Conservation (phyloP, 176 grass and related monocot species). For the Oryza punctata region DNA sequence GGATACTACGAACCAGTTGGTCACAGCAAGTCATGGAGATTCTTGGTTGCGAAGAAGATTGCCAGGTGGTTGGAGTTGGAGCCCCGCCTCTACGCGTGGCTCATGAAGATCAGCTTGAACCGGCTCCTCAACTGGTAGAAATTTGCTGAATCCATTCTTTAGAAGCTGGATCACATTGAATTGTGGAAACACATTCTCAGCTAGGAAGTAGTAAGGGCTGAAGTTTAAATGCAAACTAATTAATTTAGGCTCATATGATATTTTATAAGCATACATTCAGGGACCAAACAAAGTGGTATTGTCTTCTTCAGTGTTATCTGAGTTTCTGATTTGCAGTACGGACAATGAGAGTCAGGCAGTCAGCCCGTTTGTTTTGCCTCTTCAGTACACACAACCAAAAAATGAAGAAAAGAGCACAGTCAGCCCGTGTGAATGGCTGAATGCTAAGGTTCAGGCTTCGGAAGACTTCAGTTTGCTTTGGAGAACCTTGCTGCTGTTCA, state of each 20-base stretch:
- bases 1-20: neutral
- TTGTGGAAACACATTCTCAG: neutral
- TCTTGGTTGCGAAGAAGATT: conserved; percentile 1
- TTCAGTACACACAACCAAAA: too few species aligned
- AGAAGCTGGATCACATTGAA: neutral
- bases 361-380: neutral
- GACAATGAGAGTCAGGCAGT: neutral
- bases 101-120: neutral
- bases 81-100: conserved; percentile 18
- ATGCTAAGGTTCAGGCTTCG: too few species aligned
- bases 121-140: conserved; percentile 36
- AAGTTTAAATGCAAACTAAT: neutral
- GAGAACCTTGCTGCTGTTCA: neutral
- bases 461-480: too few species aligned
- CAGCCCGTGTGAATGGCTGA: too few species aligned
- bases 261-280: neutral
- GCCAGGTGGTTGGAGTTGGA: conserved; percentile 16
- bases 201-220: neutral
- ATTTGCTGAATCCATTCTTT: neutral
- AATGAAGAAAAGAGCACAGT: too few species aligned
- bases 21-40: conserved; percentile 27
- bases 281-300: neutral
- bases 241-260: neutral
- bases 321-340: neutral
- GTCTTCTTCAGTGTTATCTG: neutral